Percentiles rank a stretch among this genome's conserved stretches.
Evolutionary conservation across 441 rosid genomes (phyloP).

Genomic region (Hura crepitans): DNA sequence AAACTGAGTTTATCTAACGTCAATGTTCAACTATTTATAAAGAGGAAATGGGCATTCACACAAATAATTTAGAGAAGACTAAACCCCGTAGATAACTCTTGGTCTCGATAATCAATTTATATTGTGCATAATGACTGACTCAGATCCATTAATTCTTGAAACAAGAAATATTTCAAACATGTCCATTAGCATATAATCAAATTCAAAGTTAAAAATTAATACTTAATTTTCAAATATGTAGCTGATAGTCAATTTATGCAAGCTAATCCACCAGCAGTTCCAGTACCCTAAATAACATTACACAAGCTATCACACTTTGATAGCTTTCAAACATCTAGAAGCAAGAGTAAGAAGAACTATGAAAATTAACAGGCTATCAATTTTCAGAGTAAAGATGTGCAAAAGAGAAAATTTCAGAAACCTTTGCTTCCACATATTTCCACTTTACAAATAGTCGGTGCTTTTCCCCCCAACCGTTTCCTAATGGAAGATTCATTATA

Average conservation of each 20-base stretch:
- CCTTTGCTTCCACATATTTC: slow-evolving; percentile 92
- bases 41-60: background rate
- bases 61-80: background rate
- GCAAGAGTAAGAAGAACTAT: background rate
- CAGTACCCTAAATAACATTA: background rate
- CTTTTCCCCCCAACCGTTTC: slow-evolving; percentile 98
- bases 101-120: background rate
- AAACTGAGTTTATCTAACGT: background rate
- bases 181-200: background rate
- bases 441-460: slow-evolving; percentile 80
- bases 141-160: background rate
- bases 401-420: slow-evolving; percentile 26
- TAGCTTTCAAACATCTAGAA: background rate
- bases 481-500: slow-evolving; percentile 69
- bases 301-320: background rate
- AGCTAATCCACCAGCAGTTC: background rate
- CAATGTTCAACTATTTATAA: background rate
- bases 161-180: background rate
- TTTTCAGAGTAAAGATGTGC: background rate
- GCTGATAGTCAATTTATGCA: background rate
- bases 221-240: too few species aligned
- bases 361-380: background rate
- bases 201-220: background rate
- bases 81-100: background rate
- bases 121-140: background rate